Percentiles rank a stretch among this genome's conserved stretches.
phyloP scores from a whole-genome alignment of 1,284 basidiomycete species.

The Rugosomyces carneus region DNA sequence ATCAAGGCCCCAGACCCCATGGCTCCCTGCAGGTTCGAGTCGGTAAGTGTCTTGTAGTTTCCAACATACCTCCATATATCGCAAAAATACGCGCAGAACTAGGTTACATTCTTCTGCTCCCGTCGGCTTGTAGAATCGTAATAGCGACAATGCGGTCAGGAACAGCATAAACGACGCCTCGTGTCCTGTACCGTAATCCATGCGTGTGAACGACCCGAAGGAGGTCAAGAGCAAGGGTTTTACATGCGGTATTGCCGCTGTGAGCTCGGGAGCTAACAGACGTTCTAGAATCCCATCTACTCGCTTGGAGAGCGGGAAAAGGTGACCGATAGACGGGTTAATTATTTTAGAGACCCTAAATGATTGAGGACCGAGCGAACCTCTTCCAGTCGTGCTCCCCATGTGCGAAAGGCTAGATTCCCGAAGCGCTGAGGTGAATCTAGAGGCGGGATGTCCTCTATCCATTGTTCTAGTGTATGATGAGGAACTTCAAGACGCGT shows the following conservation, averaged over 20 bases:
- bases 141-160: constrained; percentile 60
- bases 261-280: constrained; percentile 41
- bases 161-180: constrained; percentile 86
- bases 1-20: constrained; percentile 98
- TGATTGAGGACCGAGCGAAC: constrained; percentile 37
- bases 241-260: constrained; percentile 47
- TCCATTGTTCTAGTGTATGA: constrained; percentile 76
- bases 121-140: constrained; percentile 54
- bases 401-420: constrained; percentile 87
- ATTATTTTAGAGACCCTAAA: constrained; percentile 8
- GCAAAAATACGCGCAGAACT: constrained; percentile 61
- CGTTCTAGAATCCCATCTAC: constrained; percentile 49
- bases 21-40: constrained; percentile 94
- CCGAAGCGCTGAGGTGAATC: constrained; percentile 89
- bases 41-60: constrained; percentile 84
- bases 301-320: constrained; percentile 41
- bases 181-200: constrained; percentile 97
- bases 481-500: constrained; percentile 66
- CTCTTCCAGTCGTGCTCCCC: constrained; percentile 77
- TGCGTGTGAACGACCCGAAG: constrained; percentile 86
- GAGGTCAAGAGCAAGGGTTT: constrained; percentile 76
- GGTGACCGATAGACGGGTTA: constrained; percentile 8
- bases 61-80: constrained; percentile 83
- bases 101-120: constrained; percentile 54
- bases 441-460: constrained; percentile 76